A percentile compares a stretch with the other conserved stretches of the same genome.
These are phyloP conservation scores for Graphilbum ipis-grandicollis DNA, from an alignment of 2,329 filamentous ascomycete genomes.

Conservation along the genomic window DNA sequence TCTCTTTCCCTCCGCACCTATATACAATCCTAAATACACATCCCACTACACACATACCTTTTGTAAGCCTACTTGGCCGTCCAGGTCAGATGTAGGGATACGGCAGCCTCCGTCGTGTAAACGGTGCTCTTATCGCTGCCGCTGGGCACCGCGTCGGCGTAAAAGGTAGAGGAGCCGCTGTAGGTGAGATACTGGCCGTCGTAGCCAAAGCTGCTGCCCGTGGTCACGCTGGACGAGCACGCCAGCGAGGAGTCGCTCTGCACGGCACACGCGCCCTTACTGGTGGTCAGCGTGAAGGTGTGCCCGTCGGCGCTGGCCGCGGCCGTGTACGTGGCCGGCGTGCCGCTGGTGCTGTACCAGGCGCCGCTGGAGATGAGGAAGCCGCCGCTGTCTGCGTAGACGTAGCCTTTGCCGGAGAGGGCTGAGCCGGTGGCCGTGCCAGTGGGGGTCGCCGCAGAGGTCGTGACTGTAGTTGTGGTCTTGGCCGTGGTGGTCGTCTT, in stretches of 20 bases:
- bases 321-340: conserved; percentile 13
- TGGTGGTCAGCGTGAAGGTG: conserved; percentile 11
- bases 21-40: too few relatives aligned
- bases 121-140: conserved; percentile 11
- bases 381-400: conserved; percentile 7
- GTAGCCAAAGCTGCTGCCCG: conserved; percentile 10
- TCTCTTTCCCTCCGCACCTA: too few relatives aligned
- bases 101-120: conserved; percentile 9
- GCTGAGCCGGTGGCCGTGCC: background rate
- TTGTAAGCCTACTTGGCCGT: conserved; percentile 3
- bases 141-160: conserved; percentile 9
- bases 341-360: conserved; percentile 13
- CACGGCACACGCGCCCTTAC: conserved; percentile 12
- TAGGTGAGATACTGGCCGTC: conserved; percentile 13
- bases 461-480: conserved; percentile 1
- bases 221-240: conserved; percentile 8
- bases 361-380: conserved; percentile 12
- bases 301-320: conserved; percentile 8
- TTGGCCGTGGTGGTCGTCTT: conserved; percentile 1
- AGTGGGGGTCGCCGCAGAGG: background rate
- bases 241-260: conserved; percentile 6
- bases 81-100: conserved; percentile 12
- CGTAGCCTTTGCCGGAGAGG: conserved; percentile 5
- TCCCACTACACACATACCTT: background rate
- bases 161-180: conserved; percentile 8